phyloP scores from a whole-genome alignment of 2,329 filamentous ascomycete genomes.

The Fusarium algeriense region DNA sequence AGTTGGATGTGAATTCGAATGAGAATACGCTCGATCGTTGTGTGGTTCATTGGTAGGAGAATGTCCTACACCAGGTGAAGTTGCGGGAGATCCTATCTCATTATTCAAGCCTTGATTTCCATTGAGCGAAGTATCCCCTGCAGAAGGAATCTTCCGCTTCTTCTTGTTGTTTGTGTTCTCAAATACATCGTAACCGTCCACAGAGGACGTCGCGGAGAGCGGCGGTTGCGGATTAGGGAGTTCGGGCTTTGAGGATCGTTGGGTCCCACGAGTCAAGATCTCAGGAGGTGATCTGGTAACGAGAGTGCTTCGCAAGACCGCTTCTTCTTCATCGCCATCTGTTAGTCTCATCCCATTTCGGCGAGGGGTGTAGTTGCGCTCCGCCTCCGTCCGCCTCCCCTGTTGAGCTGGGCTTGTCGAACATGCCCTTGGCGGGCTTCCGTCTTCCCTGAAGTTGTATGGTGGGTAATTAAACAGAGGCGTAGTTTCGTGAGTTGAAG shows the following conservation, averaged over 20 bases:
- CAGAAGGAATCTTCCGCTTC: constrained; percentile 96
- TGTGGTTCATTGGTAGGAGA: constrained; percentile 50
- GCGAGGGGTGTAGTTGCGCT: constrained; percentile 44
- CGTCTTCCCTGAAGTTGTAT: constrained; percentile 67
- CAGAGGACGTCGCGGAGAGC: constrained; percentile 76
- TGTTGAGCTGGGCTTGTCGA: constrained; percentile 42
- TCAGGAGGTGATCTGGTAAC: constrained; percentile 63
- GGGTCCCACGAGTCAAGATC: constrained; percentile 57
- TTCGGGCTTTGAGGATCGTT: constrained; percentile 59
- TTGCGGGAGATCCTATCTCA: constrained; percentile 57
- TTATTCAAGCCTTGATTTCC: constrained; percentile 54
- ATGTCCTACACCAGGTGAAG: constrained; percentile 39
- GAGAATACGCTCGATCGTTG: constrained; percentile 42
- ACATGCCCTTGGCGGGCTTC: constrained; percentile 32
- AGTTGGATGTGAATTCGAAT: constrained; percentile 48
- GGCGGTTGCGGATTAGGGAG: constrained; percentile 67
- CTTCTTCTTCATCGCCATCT: constrained; percentile 73
- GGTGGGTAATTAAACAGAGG: constrained; percentile 76
- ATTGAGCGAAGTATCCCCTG: constrained; percentile 72
- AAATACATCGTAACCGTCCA: constrained; percentile 95
- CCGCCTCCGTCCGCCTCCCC: constrained; percentile 41
- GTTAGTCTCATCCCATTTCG: constrained; percentile 60
- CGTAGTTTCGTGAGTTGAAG: constrained; percentile 75
- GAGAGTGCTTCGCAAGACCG: constrained; percentile 53
- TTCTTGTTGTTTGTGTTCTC: constrained; percentile 99